Conservation (phyloP, 1,284 basidiomycete species). For the Ceratobasidium sp. region DNA sequence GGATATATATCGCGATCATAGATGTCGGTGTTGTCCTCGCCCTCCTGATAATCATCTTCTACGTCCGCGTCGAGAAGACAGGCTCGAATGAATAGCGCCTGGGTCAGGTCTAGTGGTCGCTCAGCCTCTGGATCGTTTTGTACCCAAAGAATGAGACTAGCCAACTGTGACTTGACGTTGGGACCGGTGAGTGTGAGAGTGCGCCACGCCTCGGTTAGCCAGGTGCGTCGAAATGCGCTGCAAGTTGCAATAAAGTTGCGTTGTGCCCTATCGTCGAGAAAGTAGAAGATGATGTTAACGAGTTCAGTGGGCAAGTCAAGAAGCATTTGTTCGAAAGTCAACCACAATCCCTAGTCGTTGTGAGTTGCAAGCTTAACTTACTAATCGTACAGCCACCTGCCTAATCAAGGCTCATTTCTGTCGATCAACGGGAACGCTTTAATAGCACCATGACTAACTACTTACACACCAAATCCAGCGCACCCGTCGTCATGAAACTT, state of each 20-base stretch:
- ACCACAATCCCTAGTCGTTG: not conserved
- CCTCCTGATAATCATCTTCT: not conserved
- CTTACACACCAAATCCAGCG: not conserved
- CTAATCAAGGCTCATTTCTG: conserved; percentile 1
- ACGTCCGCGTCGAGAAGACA: conserved; percentile 32
- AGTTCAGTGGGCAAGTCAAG: conserved; percentile 36
- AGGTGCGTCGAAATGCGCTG: conserved; percentile 21
- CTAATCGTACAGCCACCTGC: conserved; percentile 18
- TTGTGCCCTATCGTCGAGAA: conserved; percentile 18
- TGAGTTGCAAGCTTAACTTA: not conserved
- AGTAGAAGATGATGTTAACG: conserved; percentile 25
- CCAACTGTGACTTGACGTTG: conserved; percentile 36
- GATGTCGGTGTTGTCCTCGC: conserved; percentile 34
- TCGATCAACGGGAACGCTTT: not conserved
- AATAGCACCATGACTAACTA: no score
- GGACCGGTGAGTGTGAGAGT: conserved; percentile 28
- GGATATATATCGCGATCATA: conserved; percentile 13
- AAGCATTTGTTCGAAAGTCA: conserved; percentile 22
- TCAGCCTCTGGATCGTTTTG: not conserved
- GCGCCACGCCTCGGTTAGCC: conserved; percentile 35
- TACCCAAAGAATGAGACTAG: conserved; percentile 15
- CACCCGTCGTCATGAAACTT: not conserved
- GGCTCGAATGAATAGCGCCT: conserved; percentile 29
- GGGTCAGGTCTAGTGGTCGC: not conserved
- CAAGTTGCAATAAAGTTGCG: conserved; percentile 24